Evolutionary conservation across 2,329 filamentous ascomycete genomes (phyloP).

Genomic region (Stylonectria norvegica): DNA sequence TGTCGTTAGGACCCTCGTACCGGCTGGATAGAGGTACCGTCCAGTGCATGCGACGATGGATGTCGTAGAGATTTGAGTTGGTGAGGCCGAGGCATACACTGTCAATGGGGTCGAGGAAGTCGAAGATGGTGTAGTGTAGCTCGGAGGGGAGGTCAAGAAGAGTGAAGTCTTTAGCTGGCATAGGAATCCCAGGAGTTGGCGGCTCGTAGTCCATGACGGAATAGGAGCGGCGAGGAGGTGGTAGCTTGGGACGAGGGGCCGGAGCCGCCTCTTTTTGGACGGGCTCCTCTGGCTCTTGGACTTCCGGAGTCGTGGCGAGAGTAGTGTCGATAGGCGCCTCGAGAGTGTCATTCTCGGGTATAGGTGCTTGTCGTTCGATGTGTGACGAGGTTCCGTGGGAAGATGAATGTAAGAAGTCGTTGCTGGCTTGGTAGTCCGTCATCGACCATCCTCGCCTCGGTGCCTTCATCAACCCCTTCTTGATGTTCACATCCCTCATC

Average conservation of each 20-base stretch:
- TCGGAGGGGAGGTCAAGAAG: conserved; percentile 55
- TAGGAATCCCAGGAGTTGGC: conserved; percentile 41
- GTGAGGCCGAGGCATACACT: conserved; percentile 60
- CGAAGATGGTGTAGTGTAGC: conserved; percentile 58
- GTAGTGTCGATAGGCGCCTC: no score
- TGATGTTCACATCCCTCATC: conserved; percentile 37
- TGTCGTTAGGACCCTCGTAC: conserved; percentile 58
- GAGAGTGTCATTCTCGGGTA: conserved; percentile 34
- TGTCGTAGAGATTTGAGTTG: conserved; percentile 55
- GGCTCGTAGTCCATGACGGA: conserved; percentile 60
- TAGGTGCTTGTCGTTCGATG: conserved; percentile 28
- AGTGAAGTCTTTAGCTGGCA: conserved; percentile 43
- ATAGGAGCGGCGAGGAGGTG: conserved; percentile 53
- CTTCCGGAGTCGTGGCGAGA: conserved; percentile 8
- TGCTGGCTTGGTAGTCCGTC: conserved; percentile 40
- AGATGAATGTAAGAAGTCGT: conserved; percentile 20
- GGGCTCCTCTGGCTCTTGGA: conserved; percentile 13
- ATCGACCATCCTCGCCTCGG: conserved; percentile 47
- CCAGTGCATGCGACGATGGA: conserved; percentile 55
- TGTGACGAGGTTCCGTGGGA: conserved; percentile 22
- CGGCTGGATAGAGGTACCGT: conserved; percentile 54
- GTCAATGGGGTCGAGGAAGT: conserved; percentile 62
- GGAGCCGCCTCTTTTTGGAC: conserved; percentile 21
- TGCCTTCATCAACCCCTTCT: conserved; percentile 35
- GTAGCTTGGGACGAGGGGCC: conserved; percentile 35